Evolutionary conservation across 306 rosid species (phyloP).

Genomic region (Acacia melanoxylon): DNA sequence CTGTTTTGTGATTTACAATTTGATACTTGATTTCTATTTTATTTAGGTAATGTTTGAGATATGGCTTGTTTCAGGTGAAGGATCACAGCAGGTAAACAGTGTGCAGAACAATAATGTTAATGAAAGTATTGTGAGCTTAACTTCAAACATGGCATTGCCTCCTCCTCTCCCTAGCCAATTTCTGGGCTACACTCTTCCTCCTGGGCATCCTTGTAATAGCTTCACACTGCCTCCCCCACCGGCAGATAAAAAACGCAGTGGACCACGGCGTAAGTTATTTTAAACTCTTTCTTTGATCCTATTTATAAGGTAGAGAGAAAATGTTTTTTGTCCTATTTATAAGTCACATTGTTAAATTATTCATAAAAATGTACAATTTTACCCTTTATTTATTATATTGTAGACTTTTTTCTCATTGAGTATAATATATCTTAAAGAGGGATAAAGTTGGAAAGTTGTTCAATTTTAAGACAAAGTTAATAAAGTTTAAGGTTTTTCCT

Average conservation of each 20-base stretch:
- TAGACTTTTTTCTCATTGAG: too few relatives aligned
- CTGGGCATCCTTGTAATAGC: slow-evolving; percentile 81
- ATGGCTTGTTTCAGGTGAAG: slow-evolving; percentile 60
- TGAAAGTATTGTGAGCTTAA: slow-evolving; percentile 32
- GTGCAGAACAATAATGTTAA: slow-evolving; percentile 40
- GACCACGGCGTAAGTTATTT: slow-evolving; percentile 76
- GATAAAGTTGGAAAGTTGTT: too few relatives aligned
- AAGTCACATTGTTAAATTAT: too few relatives aligned
- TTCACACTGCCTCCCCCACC: slow-evolving; percentile 94
- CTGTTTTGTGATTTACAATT: slow-evolving; percentile 7
- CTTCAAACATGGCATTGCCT: slow-evolving; percentile 31
- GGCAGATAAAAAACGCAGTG: slow-evolving; percentile 83
- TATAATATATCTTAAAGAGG: too few relatives aligned
- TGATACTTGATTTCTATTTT: slow-evolving; percentile 11
- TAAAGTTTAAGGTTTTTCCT: too few relatives aligned
- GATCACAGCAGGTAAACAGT: slow-evolving; percentile 28
- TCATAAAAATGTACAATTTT: too few relatives aligned
- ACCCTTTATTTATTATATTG: too few relatives aligned
- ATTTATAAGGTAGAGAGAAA: too few relatives aligned
- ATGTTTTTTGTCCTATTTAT: too few relatives aligned
- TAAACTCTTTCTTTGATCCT: not conserved
- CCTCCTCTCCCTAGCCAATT: slow-evolving; percentile 71
- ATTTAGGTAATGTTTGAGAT: slow-evolving; percentile 25
- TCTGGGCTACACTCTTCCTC: slow-evolving; percentile 82
- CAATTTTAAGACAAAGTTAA: too few relatives aligned